phyloP scores from a whole-genome alignment of 2,329 filamentous ascomycete genomes.

The Trichoderma sp. region DNA sequence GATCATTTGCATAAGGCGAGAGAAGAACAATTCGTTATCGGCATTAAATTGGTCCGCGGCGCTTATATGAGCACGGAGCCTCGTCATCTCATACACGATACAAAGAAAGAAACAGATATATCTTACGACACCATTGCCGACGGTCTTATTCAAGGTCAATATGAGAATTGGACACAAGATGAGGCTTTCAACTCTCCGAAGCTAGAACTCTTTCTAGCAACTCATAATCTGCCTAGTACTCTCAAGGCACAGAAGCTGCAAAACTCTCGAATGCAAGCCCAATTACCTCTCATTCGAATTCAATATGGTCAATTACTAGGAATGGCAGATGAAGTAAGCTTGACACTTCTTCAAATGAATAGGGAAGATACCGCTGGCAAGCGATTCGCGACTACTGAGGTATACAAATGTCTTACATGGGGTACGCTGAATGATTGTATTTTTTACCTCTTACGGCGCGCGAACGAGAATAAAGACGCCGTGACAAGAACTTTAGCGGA shows the following conservation, averaged over 20 bases:
- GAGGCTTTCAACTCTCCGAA: constrained; percentile 45
- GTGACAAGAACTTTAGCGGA: constrained; percentile 40
- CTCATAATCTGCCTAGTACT: constrained; percentile 53
- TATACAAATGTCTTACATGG: constrained; percentile 49
- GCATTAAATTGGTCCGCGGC: constrained; percentile 60
- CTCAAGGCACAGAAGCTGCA: constrained; percentile 50
- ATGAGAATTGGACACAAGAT: constrained; percentile 27
- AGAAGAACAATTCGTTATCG: constrained; percentile 54
- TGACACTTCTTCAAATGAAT: constrained; percentile 49
- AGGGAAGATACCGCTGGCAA: constrained; percentile 5
- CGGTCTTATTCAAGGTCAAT: constrained; percentile 48
- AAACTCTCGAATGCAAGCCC: constrained; percentile 42
- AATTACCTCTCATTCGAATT: constrained; percentile 41
- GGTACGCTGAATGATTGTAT: constrained; percentile 46
- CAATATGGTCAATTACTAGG: constrained; percentile 59
- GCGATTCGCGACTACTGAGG: constrained; percentile 37
- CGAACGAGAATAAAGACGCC: constrained; percentile 47
- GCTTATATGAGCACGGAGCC: constrained; percentile 59
- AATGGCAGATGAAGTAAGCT: constrained; percentile 62
- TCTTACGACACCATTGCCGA: constrained; percentile 55
- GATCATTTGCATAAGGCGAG: constrained; percentile 51
- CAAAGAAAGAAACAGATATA: constrained; percentile 56
- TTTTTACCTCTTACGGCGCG: constrained; percentile 44
- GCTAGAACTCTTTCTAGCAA: constrained; percentile 55
- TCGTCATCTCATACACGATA: constrained; percentile 55